Conservation (phyloP, 2,329 filamentous ascomycete species). For the Colletotrichum tamarilloi region DNA sequence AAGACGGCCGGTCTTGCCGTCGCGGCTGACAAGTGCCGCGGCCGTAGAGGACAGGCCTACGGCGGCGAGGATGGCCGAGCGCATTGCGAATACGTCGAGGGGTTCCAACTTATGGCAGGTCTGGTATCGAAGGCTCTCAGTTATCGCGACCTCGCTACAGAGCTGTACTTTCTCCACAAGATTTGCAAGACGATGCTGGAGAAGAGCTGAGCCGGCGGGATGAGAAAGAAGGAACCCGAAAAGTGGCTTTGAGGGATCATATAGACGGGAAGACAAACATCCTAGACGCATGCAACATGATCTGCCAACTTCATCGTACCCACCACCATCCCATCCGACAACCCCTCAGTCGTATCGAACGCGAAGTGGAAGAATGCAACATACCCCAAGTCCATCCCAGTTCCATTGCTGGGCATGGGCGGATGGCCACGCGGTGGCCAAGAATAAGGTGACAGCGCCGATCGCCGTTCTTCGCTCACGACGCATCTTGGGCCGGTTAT, state of each 20-base stretch:
- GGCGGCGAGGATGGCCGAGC: not conserved
- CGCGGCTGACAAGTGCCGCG: conserved; percentile 32
- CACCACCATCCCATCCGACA: not conserved
- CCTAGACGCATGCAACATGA: not conserved
- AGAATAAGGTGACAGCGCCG: not conserved
- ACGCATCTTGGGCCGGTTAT: not conserved
- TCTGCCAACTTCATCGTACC: not conserved
- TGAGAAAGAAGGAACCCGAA: not conserved
- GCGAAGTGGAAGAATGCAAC: conserved; percentile 14
- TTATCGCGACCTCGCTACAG: not conserved
- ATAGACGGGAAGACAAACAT: not conserved
- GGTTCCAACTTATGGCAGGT: not conserved
- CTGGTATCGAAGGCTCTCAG: not conserved
- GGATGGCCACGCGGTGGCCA: conserved; percentile 5
- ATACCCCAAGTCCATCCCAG: conserved; percentile 27
- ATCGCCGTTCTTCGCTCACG: not conserved
- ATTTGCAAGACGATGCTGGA: not conserved
- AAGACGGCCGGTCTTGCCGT: conserved; percentile 40
- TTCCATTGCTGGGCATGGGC: conserved; percentile 8
- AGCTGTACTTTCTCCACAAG: not conserved
- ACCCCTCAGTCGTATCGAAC: not conserved
- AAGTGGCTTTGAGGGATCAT: not conserved
- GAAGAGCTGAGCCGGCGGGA: conserved; percentile 1
- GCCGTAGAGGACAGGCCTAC: conserved; percentile 16
- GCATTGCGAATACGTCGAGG: conserved; percentile 10